A percentile compares a stretch with the other conserved stretches of the same genome.
These are phyloP conservation scores for Mortierella sp. DNA, from an alignment of 371 early-diverging fungal species.

Conservation along the genomic window DNA sequence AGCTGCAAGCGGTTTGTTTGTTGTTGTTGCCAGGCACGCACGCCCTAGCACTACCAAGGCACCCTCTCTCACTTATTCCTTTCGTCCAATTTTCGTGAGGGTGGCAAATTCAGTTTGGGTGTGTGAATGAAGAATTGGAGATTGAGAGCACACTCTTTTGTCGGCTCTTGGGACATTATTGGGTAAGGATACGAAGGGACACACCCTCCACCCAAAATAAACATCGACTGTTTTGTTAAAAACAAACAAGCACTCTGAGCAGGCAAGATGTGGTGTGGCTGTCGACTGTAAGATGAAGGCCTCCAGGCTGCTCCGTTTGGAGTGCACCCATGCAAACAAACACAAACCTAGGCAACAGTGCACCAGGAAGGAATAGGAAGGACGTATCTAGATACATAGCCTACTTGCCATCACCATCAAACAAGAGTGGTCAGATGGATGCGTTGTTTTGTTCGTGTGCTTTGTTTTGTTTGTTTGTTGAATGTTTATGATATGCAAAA, in stretches of 20 bases:
- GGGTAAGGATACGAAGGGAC: neutral
- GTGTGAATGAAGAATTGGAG: neutral
- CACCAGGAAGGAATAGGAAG: neutral
- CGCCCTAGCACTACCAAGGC: too few relatives aligned
- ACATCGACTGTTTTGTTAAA: too few relatives aligned
- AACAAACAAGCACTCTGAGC: neutral
- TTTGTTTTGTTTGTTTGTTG: neutral
- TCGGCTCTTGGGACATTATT: constrained; percentile 2
- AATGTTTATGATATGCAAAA: neutral
- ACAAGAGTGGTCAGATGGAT: neutral
- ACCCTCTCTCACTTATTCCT: neutral
- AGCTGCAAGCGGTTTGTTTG: neutral
- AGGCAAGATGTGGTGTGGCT: neutral
- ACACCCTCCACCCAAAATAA: neutral
- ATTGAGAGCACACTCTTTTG: constrained; percentile 2
- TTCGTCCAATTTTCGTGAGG: neutral
- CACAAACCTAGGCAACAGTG: neutral
- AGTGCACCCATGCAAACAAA: neutral
- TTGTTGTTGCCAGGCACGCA: neutral
- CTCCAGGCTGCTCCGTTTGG: neutral
- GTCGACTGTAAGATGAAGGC: neutral
- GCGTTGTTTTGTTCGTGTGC: neutral
- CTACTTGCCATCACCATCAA: neutral
- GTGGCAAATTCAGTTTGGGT: neutral
- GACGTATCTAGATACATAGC: neutral